Evolutionary conservation across 805 yeast genomes (phyloP).

Genomic region (Priceomyces castillae): DNA sequence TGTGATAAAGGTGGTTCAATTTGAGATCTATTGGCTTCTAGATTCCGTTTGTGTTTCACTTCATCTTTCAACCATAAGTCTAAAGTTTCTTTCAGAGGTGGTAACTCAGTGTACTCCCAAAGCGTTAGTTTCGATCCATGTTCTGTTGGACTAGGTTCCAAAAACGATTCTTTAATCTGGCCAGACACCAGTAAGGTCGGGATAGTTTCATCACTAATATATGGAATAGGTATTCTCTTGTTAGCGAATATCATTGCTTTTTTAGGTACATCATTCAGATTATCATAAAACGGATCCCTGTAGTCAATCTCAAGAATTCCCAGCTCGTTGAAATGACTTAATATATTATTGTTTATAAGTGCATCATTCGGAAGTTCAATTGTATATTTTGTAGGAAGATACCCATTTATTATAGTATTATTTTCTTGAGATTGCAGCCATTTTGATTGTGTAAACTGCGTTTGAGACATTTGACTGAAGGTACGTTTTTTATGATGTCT

Average conservation of each 20-base stretch:
- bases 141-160: neutral
- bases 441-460: constrained; percentile 4
- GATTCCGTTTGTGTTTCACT: constrained; percentile 10
- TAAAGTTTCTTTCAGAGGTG: constrained; percentile 49
- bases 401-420: neutral
- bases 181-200: constrained; percentile 7
- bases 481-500: constrained; percentile 6
- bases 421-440: neutral
- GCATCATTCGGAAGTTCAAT: constrained; percentile 23
- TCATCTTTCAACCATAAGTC: constrained; percentile 27
- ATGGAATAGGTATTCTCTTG: constrained; percentile 49
- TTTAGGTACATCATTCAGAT: constrained; percentile 49
- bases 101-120: constrained; percentile 47
- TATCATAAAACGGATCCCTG: constrained; percentile 61
- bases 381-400: constrained; percentile 4
- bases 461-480: constrained; percentile 1
- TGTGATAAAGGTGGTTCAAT: constrained; percentile 47
- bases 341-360: constrained; percentile 14
- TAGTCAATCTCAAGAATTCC: constrained; percentile 55
- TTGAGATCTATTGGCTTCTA: constrained; percentile 42
- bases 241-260: constrained; percentile 67
- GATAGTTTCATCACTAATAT: constrained; percentile 24
- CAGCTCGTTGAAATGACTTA: constrained; percentile 34
- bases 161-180: neutral
- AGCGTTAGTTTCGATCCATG: neutral